phyloP scores from a whole-genome alignment of 2,329 filamentous ascomycete species.

The Colletotrichum noveboracense region DNA sequence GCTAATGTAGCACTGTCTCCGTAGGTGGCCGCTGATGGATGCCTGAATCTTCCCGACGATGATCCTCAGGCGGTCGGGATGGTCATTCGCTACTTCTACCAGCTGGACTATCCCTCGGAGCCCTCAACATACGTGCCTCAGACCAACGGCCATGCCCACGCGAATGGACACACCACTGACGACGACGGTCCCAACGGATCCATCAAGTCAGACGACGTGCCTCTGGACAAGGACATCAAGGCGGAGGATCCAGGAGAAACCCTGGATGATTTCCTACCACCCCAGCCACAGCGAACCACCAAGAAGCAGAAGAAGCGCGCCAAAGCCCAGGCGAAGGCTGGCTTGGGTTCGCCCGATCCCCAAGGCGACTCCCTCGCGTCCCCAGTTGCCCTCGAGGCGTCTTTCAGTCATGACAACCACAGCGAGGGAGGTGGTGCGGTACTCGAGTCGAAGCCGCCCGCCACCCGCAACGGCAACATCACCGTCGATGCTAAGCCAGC shows the following conservation, averaged over 20 bases:
- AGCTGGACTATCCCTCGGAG: conserved; percentile 1
- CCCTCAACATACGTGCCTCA: background rate
- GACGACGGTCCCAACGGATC: background rate
- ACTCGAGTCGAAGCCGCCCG: background rate
- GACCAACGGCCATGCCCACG: background rate
- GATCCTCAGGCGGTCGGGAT: conserved; percentile 3
- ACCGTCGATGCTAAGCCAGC: background rate
- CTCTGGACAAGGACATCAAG: background rate
- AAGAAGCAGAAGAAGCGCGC: conserved; percentile 14
- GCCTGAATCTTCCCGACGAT: background rate
- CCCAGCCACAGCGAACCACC: background rate
- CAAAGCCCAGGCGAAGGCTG: background rate
- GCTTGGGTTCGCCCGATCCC: background rate
- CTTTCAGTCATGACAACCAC: background rate
- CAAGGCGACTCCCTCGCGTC: background rate
- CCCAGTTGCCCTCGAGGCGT: background rate
- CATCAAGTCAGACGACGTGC: background rate
- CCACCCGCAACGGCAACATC: background rate
- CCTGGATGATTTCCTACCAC: conserved; percentile 5
- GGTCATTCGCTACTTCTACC: conserved; percentile 2
- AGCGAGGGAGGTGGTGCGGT: background rate
- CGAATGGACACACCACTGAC: background rate
- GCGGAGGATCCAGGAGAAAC: background rate
- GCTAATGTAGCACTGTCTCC: background rate
- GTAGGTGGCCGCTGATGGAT: background rate